Base-by-base conservation (phyloP, 257 asterid species). In the Fraxinus americana region DNA sequence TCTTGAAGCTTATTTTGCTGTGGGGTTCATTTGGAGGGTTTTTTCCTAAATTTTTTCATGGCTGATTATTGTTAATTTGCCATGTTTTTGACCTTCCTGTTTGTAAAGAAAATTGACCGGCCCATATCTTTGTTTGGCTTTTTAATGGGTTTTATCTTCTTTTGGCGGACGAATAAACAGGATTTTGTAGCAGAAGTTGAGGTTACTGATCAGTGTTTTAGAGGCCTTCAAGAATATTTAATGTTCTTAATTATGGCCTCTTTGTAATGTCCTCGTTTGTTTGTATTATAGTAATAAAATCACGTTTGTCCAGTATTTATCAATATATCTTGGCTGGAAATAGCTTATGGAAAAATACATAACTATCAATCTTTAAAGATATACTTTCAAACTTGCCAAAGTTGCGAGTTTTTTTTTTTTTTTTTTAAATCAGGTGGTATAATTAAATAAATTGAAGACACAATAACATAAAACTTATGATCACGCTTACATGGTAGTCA, bases 51-150 rank as follows among this genome's bases (percentile, higher is more conserved):
- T 14, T 81, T 85, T 85, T 75, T 43, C 85, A 82, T 80, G 89
- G 86, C 74, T 59, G 54, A 67, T 77, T 75, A 27, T 17, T 61
- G 67, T 35, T 35, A 41, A 57, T 74, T 67, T 69, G 77, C 85
- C 87, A 78, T 85, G 89, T 80, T 82, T 8, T 65, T 32, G 12
- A 66, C 57, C 82, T 81, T 50, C 79, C 79, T 77, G 63, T 73
- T 82, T 63, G 82, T 82, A 70, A 80, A 79, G 76, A 72, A 65
- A 76, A 2, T 63, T 79, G 82, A 74, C 81, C 35, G 35, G 35
- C 82, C 75, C 73, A 81, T 75, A 75, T 79, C 72, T 84, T 77
- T 41, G 41, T 78, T 70, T 57, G 78, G 80, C 63, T 57, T 74
- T 79, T 59, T 74, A 45, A 71, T 27, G 77, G 71, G 27, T 52